Conservation (phyloP, 2,329 filamentous ascomycete genomes). For the Clathrospora elynae region DNA sequence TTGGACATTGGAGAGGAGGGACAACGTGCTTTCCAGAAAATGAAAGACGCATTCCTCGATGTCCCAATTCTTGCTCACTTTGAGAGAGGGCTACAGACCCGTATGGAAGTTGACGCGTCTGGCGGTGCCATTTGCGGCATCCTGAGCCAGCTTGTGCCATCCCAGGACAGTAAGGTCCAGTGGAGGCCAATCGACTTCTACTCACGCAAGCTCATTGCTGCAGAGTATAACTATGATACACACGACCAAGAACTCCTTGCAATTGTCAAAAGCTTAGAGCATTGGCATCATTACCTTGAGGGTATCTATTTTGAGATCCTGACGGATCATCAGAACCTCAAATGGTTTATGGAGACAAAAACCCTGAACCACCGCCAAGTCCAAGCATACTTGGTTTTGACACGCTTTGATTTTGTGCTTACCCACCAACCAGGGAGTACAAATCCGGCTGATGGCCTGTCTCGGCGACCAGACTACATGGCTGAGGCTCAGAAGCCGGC, state of each 20-base stretch:
- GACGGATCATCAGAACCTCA: constrained; percentile 10
- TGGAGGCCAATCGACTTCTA: not conserved
- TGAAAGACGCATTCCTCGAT: not conserved
- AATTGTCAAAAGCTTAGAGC: constrained; percentile 6
- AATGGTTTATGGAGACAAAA: constrained; percentile 14
- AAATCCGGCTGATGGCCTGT: not conserved
- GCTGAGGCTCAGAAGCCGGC: not conserved
- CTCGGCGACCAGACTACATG: not conserved
- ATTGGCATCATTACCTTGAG: constrained; percentile 5
- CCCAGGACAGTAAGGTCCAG: not conserved
- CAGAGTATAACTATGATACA: constrained; percentile 12
- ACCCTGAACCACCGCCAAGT: not conserved
- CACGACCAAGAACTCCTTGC: constrained; percentile 1
- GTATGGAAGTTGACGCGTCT: not conserved
- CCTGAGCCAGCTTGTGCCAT: not conserved
- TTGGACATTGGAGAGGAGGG: too few species aligned
- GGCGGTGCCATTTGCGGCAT: not conserved
- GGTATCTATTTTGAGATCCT: constrained; percentile 4
- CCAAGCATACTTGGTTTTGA: not conserved
- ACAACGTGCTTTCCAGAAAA: not conserved
- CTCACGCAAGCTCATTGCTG: constrained; percentile 3
- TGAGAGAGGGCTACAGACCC: not conserved
- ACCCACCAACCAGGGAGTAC: not conserved
- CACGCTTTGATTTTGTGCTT: not conserved
- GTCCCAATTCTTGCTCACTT: not conserved